Conservation (phyloP, 2,329 filamentous ascomycete species). For the Hymenoscyphus infarciens region DNA sequence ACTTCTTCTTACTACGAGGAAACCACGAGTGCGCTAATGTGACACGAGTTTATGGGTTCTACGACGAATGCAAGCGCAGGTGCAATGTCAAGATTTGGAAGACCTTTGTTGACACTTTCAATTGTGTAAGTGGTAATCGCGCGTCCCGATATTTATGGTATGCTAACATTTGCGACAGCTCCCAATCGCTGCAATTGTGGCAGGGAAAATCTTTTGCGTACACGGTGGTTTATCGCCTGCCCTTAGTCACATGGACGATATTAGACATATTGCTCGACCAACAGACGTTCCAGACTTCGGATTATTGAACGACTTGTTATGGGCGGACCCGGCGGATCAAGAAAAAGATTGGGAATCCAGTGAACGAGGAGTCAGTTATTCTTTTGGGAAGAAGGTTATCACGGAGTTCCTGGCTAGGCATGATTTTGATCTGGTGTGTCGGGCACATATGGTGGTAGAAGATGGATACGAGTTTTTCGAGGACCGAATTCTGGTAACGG, state of each 20-base stretch:
- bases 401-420: slow-evolving; percentile 91
- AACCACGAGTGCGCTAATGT: slow-evolving; percentile 98
- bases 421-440: slow-evolving; percentile 95
- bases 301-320: slow-evolving; percentile 88
- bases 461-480: slow-evolving; percentile 99
- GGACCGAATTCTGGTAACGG: slow-evolving; percentile 89
- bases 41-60: slow-evolving; percentile 93
- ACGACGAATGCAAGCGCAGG: slow-evolving; percentile 94
- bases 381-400: slow-evolving; percentile 97
- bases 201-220: slow-evolving; percentile 96
- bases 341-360: slow-evolving; percentile 98
- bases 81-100: slow-evolving; percentile 99
- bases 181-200: slow-evolving; percentile 93
- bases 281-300: slow-evolving; percentile 98
- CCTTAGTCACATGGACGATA: slow-evolving; percentile 96
- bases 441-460: slow-evolving; percentile 98
- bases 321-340: slow-evolving; percentile 98
- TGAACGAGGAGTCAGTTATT: slow-evolving; percentile 94
- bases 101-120: slow-evolving; percentile 95
- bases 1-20: slow-evolving; percentile 91
- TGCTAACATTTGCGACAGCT: slow-evolving; percentile 42
- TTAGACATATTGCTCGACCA: slow-evolving; percentile 88
- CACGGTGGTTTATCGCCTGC: slow-evolving; percentile 92
- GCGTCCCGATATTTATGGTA: background rate
- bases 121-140: slow-evolving; percentile 49